Evolutionary conservation across 306 rosid genomes (phyloP).

Genomic region (Gastrolobium villosum): DNA sequence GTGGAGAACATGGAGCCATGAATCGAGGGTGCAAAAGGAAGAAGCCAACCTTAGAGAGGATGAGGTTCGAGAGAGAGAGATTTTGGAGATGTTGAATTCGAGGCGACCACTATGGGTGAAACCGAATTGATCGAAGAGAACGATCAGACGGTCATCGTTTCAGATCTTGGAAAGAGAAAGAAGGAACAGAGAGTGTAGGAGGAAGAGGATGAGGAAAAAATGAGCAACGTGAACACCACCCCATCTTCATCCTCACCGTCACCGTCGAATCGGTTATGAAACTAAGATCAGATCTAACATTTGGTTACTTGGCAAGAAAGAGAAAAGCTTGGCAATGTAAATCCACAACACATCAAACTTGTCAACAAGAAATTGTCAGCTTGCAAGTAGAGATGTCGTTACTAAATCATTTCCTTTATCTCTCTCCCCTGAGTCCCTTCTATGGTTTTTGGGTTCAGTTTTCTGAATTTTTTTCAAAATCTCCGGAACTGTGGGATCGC

Average conservation of each 20-base stretch:
- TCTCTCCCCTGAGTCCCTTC: too few relatives aligned
- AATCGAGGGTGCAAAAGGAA: constrained; percentile 82
- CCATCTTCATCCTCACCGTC: constrained; percentile 25
- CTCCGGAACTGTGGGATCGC: too few relatives aligned
- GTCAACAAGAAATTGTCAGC: constrained; percentile 2
- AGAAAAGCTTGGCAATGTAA: not conserved
- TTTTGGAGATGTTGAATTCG: constrained; percentile 69
- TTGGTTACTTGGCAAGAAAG: not conserved
- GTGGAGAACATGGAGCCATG: constrained; percentile 83
- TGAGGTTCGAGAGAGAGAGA: constrained; percentile 61
- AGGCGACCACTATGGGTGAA: constrained; percentile 87
- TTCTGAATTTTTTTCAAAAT: too few relatives aligned
- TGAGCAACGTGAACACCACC: constrained; percentile 34
- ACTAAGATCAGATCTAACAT: constrained; percentile 45
- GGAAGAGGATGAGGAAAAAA: constrained; percentile 23
- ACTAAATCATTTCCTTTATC: too few relatives aligned
- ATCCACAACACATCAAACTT: not conserved
- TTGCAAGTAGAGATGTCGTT: too few relatives aligned
- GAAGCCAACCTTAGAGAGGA: constrained; percentile 79
- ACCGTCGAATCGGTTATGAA: constrained; percentile 32
- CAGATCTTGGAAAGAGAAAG: constrained; percentile 60
- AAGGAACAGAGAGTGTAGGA: constrained; percentile 40
- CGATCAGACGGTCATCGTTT: constrained; percentile 62
- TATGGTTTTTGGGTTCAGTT: too few relatives aligned
- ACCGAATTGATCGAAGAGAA: constrained; percentile 86